Evolutionary conservation across 768 basidiomycete species (phyloP).

Genomic region (Erythrobasidium yunnanense): DNA sequence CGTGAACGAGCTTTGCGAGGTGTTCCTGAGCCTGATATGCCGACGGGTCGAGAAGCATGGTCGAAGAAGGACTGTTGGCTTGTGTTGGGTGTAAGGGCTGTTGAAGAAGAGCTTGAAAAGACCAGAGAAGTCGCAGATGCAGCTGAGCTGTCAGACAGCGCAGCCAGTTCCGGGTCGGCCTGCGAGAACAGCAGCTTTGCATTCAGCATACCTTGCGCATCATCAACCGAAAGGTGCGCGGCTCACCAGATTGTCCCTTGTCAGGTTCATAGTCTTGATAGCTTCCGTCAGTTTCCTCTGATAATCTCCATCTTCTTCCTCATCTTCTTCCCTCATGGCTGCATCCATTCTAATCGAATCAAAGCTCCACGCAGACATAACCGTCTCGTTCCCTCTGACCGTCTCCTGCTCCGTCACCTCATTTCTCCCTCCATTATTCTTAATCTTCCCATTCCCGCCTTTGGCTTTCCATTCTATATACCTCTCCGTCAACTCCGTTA

Average conservation of each 20-base stretch:
- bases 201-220: background rate
- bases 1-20: slow-evolving; percentile 18
- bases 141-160: slow-evolving; percentile 11
- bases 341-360: slow-evolving; percentile 58
- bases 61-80: slow-evolving; percentile 25
- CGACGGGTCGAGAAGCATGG: background rate
- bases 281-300: slow-evolving; percentile 3
- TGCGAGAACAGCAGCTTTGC: too few species aligned
- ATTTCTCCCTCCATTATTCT: slow-evolving; percentile 41
- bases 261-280: slow-evolving; percentile 3
- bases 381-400: slow-evolving; percentile 44
- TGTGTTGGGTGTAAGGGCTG: background rate
- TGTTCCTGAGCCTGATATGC: background rate
- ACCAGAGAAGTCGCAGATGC: background rate
- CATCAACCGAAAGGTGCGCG: background rate
- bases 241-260: slow-evolving; percentile 4
- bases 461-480: slow-evolving; percentile 64
- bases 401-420: slow-evolving; percentile 16
- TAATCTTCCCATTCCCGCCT: slow-evolving; percentile 50
- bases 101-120: slow-evolving; percentile 17
- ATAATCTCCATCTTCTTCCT: slow-evolving; percentile 33
- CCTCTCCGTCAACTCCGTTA: slow-evolving; percentile 78
- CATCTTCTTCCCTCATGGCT: slow-evolving; percentile 18
- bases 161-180: slow-evolving; percentile 25
- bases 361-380: slow-evolving; percentile 92